Conservation (phyloP, 768 basidiomycete genomes). For the Crepidotus variabilis region DNA sequence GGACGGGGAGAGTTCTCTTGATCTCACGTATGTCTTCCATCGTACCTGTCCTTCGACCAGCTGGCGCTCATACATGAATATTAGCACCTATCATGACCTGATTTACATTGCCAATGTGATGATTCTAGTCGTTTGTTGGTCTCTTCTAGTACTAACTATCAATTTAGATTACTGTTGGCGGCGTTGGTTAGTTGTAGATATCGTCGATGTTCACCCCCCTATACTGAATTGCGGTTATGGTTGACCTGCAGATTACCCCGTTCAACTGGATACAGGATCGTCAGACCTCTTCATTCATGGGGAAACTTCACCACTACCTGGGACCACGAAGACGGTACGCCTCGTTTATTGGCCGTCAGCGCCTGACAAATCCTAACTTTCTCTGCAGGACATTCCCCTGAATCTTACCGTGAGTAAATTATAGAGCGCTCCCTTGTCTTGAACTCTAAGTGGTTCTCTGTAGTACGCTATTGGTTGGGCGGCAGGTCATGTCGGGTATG, state of each 20-base stretch:
- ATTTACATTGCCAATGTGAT: conserved; percentile 77
- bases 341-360: background rate
- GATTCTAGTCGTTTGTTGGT: conserved; percentile 10
- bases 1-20: conserved; percentile 31
- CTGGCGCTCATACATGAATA: conserved; percentile 16
- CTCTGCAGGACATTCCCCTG: conserved; percentile 36
- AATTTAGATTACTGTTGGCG: conserved; percentile 63
- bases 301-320: conserved; percentile 42
- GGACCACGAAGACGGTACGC: conserved; percentile 46
- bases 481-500: conserved; percentile 57
- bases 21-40: conserved; percentile 37
- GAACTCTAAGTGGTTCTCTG: background rate
- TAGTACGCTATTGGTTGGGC: conserved; percentile 86
- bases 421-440: background rate
- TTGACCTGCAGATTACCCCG: conserved; percentile 49
- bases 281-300: conserved; percentile 76
- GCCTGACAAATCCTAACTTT: background rate
- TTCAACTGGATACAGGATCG: conserved; percentile 85
- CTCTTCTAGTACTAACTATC: conserved; percentile 6
- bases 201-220: background rate
- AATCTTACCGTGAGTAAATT: conserved; percentile 58
- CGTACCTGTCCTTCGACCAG: background rate
- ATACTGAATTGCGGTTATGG: conserved; percentile 3
- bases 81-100: conserved; percentile 70
- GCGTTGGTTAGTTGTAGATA: conserved; percentile 40